Conservation (phyloP, 2,329 filamentous ascomycete genomes). For the Emergomyces pasteurianus region DNA sequence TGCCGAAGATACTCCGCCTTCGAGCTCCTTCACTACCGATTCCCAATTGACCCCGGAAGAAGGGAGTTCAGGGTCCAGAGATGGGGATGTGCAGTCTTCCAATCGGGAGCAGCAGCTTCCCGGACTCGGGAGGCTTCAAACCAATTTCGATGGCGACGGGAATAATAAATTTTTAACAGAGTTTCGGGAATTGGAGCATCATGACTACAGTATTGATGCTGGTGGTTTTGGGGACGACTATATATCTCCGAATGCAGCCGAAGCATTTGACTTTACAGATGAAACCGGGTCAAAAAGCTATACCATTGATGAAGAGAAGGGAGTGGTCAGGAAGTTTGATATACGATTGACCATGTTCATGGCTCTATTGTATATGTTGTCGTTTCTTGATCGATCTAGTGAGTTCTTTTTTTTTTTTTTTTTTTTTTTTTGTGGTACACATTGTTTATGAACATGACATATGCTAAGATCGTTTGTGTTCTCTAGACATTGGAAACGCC, state of each 20-base stretch:
- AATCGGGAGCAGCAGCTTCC: not conserved
- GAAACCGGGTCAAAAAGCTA: constrained; percentile 20
- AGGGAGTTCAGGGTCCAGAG: constrained; percentile 14
- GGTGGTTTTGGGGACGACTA: not conserved
- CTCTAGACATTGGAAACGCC: constrained; percentile 48
- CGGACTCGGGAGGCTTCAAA: constrained; percentile 18
- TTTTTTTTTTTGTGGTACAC: not conserved
- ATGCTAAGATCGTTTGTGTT: not conserved
- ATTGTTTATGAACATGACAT: not conserved
- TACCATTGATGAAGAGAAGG: constrained; percentile 55
- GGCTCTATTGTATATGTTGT: constrained; percentile 69
- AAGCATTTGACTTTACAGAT: not conserved
- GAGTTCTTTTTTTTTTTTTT: constrained; percentile 18
- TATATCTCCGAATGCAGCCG: constrained; percentile 3
- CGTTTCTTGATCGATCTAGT: constrained; percentile 80
- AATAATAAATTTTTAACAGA: constrained; percentile 3
- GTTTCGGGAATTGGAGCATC: constrained; percentile 9
- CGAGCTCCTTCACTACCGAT: constrained; percentile 17
- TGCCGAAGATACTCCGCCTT: constrained; percentile 17
- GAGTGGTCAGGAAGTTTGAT: constrained; percentile 65
- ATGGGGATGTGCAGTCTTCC: constrained; percentile 12
- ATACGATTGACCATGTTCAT: constrained; percentile 67
- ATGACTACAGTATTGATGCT: constrained; percentile 10
- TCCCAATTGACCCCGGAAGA: constrained; percentile 25
- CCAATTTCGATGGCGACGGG: constrained; percentile 18